Evolutionary conservation across 768 basidiomycete genomes (phyloP), one percentile per base, ranked within the genome.

Genomic region (Sarcomyxa edulis): DNA sequence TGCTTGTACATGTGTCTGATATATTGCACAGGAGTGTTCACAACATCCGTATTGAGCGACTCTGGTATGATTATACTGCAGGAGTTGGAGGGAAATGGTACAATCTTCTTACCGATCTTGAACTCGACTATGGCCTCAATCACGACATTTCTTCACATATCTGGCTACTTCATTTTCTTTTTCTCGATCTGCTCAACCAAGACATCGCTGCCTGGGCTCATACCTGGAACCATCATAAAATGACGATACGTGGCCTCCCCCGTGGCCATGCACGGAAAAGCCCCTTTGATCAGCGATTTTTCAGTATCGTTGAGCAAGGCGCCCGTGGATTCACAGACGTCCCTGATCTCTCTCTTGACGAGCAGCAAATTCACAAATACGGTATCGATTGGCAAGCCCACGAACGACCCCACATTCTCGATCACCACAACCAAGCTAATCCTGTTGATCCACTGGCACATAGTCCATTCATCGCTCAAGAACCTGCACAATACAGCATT

Each of bases 131-230:
- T 24, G 44, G 52, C 1, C 53, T 71, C 0, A 42, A 66, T 30
- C 41, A 37, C 2, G 35, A 53, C 12, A 25, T 42, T 6, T 24
- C 48, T 6, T 44, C 38, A 7, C 66, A 69, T 39, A 61, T 67
- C 27, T 72, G 68, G 65, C 50, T 69, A 3, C 45, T 66, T 1
- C 65, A 65, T 31, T 41, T 55, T 29, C 51, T 70, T 0, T 71
- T 71, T 39, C 54, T 69, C 1, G 7, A 30, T 2, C 12, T 30
- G 0, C 50, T 68, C 23, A 60, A 67, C 38, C 10, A 38, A 3
- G 61, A 71, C 35, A 49, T 52, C 10, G 31, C 30, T 6, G 37
- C 44, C 2, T 72, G 60, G 59, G 52, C 51, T 0, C 43, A 49
- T 2, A 29, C 51, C 2, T 69, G 66, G 66, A 69, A 70, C 33